These are phyloP conservation scores for Pseudopithomyces chartarum DNA, from an alignment of 2,329 filamentous ascomycete species.

Conservation along the genomic window DNA sequence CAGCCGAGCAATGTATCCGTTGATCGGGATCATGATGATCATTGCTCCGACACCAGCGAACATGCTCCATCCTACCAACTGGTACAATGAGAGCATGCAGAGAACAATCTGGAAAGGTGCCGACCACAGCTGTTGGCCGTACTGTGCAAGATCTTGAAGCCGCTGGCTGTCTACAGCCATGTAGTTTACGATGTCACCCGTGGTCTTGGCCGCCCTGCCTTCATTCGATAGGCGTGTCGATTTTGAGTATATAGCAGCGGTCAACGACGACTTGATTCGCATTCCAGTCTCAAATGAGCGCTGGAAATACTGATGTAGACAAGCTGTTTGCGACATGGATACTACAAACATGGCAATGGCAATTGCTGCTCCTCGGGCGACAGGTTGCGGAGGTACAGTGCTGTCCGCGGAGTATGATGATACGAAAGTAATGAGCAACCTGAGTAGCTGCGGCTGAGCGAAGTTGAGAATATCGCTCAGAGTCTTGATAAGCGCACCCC, in stretches of 20 bases:
- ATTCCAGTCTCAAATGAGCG: conserved; percentile 93
- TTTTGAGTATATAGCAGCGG: conserved; percentile 91
- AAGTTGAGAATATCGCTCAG: conserved; percentile 86
- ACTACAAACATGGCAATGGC: conserved; percentile 90
- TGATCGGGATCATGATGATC: conserved; percentile 96
- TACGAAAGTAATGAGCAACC: conserved; percentile 82
- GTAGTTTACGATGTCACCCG: conserved; percentile 98
- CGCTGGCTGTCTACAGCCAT: conserved; percentile 99
- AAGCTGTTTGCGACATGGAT: conserved; percentile 83
- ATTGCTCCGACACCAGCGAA: conserved; percentile 93
- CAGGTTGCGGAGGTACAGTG: conserved; percentile 65
- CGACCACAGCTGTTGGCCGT: conserved; percentile 93
- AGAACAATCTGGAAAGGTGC: conserved; percentile 95
- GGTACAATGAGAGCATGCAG: conserved; percentile 94
- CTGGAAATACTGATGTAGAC: conserved; percentile 97
- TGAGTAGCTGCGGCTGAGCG: conserved; percentile 86
- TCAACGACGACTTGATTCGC: conserved; percentile 90
- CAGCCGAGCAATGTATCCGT: conserved; percentile 85
- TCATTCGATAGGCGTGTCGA: conserved; percentile 90
- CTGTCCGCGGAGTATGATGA: conserved; percentile 69
- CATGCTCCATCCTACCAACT: conserved; percentile 94
- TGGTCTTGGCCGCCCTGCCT: conserved; percentile 84
- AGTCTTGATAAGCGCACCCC: conserved; percentile 86
- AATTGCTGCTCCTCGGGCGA: conserved; percentile 84
- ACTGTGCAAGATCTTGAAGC: conserved; percentile 92